Evolutionary conservation across 441 rosid genomes (phyloP), one percentile per base, ranked within the genome.

Genomic region (Populus trichocarpa): DNA sequence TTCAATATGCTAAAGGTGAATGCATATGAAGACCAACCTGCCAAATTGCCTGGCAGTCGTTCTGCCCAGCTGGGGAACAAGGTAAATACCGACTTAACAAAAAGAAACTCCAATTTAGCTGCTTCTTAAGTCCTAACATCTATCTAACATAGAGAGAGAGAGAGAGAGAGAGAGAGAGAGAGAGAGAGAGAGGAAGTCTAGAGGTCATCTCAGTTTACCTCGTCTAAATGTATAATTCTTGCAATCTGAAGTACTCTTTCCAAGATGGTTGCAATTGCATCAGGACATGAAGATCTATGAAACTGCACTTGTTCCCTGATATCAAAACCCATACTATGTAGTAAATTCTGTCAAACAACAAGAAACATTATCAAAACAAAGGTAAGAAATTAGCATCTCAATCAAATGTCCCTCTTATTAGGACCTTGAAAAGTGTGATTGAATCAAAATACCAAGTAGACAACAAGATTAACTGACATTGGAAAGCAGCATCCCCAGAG

Each of bases 161-260:
- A 36, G 14, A 33, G 69, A 71, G 66, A 18, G 40, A 26, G 38
- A 80, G 32, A 71, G 69, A 22, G 40, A 23, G 33, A 80, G 32
- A n/a, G n/a, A n/a, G n/a, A 73, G 69, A n/a, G 40, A 26, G 38
- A 80, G 32, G 26, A 28, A 71, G 57, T 22, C 10, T 59, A 63
- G 28, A 66, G 28, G 30, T 57, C 75, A 33, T 25, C 53, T 46
- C 71, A 72, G 67, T 40, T 82, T 81, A 92, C 99, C 96, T 93
- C 94, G 81, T 91, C 92, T 73, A 95, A 86, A 79, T 83, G 88
- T 76, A 80, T 84, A 50, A 95, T 89, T 89, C 99, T 86, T 79
- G 84, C 93, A 67, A 89, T 83, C 73, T 82, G 87, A 80, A 91
- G 90, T 87, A 92, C 75, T 75, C 81, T 85, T 70, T 86, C 86